Evolutionary conservation across 768 basidiomycete genomes (phyloP), one percentile per base, ranked within the genome.

Genomic region (Rhizopogon roseolus): DNA sequence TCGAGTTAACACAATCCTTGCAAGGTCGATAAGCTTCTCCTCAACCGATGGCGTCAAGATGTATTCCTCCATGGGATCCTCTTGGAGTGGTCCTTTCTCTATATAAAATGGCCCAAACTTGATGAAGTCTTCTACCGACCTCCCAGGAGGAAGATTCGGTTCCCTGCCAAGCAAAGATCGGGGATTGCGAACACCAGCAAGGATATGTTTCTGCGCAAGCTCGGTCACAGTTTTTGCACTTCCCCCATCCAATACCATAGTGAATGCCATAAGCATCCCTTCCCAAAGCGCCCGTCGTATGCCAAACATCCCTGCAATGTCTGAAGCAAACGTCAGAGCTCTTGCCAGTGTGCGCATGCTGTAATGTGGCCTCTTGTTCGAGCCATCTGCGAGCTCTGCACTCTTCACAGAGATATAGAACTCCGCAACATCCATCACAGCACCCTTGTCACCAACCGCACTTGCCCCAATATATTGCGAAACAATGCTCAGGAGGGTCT

Each of bases 261-360:
- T 97, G 68, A 98, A 99, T 0, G 92, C 88, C 97, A 99, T 98
- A 53, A 98, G 65, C 66, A 90, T 96, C 1, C 97, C 96, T 68
- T 98, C 97, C 91, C 92, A 98, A 17, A 98, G 74, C 1, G 91
- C 86, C 39, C 97, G 77, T 37, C 94, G 82, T 8, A 98, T 72
- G 27, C 92, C 85, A 60, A 90, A 98, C 28, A 76, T 69, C 36
- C 79, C 73, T 0, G 89, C 84, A 42, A 88, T 86, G 57, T 96
- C 90, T 1, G 90, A 84, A 1, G 93, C 88, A 68, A 97, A 98
- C 0, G 84, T 90, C 46, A 99, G 75, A 0, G 94, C 93, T 49
- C 97, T 87, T 5, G 91, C 78, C 55, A 99, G 78, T 0, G 96
- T 98, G 19, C 97, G 86, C 91, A 98, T 96, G 71, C 92, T 98